Conservation (phyloP, 139 green algal species). For the Coelastrella sp. region DNA sequence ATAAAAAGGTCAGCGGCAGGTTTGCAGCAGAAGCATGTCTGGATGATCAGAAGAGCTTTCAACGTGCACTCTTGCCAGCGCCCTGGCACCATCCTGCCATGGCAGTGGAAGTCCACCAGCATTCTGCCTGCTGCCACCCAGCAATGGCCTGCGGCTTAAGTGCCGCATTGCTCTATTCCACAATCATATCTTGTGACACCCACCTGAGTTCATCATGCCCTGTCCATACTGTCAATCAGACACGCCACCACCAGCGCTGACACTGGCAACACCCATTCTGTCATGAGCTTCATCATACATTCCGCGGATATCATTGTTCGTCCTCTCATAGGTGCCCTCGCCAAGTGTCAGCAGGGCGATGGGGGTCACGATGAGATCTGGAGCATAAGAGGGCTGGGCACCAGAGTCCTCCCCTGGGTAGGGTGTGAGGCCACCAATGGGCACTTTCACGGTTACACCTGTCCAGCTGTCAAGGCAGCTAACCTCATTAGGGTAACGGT, state of each 20-base stretch:
- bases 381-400: constrained; percentile 19
- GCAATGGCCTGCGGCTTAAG: not conserved
- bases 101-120: too few relatives aligned
- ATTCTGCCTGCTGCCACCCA: too few relatives aligned
- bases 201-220: constrained; percentile 43
- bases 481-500: not conserved
- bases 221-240: constrained; percentile 5
- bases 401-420: not conserved
- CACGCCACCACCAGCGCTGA: not conserved
- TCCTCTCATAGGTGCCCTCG: not conserved
- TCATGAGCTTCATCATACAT: constrained; percentile 23
- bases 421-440: constrained; percentile 25
- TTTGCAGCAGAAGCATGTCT: too few relatives aligned
- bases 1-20: too few relatives aligned
- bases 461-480: constrained; percentile 46
- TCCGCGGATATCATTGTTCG: not conserved
- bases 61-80: too few relatives aligned
- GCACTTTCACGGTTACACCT: not conserved
- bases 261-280: not conserved
- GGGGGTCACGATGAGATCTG: constrained; percentile 1
- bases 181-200: too few relatives aligned
- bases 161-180: not conserved
- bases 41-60: too few relatives aligned
- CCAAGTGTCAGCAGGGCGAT: constrained; percentile 35
- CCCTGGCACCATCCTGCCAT: too few relatives aligned